A percentile compares a stretch with the other conserved stretches of the same genome.
Conservation (phyloP, 805 yeast genomes). For the Saturnispora quitensis region DNA sequence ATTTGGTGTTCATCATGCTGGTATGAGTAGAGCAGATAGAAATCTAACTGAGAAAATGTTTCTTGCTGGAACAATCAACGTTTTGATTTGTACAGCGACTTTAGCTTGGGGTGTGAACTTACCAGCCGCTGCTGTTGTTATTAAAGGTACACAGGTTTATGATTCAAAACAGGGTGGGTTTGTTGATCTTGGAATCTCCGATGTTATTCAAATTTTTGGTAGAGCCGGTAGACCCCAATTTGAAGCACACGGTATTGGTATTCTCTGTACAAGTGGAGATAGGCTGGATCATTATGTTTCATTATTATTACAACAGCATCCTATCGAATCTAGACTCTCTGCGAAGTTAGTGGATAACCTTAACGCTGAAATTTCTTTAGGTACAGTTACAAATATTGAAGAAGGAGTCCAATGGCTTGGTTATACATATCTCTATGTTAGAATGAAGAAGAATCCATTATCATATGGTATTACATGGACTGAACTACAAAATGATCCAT, state of each 20-base stretch:
- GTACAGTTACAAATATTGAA: conserved; percentile 88
- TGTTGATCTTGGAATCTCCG: conserved; percentile 88
- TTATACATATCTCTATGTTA: conserved; percentile 84
- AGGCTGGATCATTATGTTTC: conserved; percentile 82
- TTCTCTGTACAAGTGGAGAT: conserved; percentile 76
- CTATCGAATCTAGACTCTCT: conserved; percentile 80
- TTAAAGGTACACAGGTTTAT: conserved; percentile 94
- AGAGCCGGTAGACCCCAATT: conserved; percentile 99
- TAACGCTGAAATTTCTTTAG: conserved; percentile 93
- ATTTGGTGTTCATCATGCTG: conserved; percentile 95
- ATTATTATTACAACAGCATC: conserved; percentile 85
- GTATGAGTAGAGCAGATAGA: conserved; percentile 86
- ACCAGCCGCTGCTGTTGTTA: conserved; percentile 95
- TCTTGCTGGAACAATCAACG: conserved; percentile 74
- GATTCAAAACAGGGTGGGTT: conserved; percentile 93
- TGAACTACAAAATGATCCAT: conserved; percentile 76
- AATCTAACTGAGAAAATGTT: conserved; percentile 86
- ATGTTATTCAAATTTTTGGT: conserved; percentile 96
- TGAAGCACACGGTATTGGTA: conserved; percentile 87
- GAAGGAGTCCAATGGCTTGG: conserved; percentile 98
- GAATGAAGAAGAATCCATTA: conserved; percentile 92
- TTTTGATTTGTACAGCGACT: conserved; percentile 92
- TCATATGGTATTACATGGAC: conserved; percentile 87
- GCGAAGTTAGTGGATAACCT: conserved; percentile 80
- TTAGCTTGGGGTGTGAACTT: conserved; percentile 99